Evolutionary conservation across 139 green algal species (phyloP).

Genomic region (Asterochloris erici): DNA sequence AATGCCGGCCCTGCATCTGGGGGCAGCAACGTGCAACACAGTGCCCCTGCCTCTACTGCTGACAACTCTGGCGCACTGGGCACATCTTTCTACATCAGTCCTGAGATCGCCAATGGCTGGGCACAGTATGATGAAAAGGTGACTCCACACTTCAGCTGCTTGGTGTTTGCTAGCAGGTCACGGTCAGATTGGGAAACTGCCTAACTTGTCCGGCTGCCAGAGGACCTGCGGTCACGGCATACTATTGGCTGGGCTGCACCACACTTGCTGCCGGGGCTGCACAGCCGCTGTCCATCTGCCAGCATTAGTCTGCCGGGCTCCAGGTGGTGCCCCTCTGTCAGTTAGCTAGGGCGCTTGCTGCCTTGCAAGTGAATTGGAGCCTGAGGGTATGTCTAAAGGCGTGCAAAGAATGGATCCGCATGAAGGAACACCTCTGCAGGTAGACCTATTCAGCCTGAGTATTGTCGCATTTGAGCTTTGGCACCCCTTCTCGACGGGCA

Average conservation of each 20-base stretch:
- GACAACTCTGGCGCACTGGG: slow-evolving; percentile 68
- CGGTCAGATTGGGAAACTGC: too few relatives aligned
- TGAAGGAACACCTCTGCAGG: slow-evolving; percentile 4
- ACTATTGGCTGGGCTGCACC: too few relatives aligned
- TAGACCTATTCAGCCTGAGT: slow-evolving; percentile 85
- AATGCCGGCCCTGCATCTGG: too few relatives aligned
- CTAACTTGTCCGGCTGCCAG: too few relatives aligned
- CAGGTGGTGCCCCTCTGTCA: too few relatives aligned
- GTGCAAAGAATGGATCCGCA: neutral
- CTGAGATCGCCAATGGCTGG: slow-evolving; percentile 72
- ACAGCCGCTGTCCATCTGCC: too few relatives aligned
- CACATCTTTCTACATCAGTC: slow-evolving; percentile 78
- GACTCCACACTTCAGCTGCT: neutral
- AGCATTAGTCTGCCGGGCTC: too few relatives aligned
- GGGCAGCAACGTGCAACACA: too few relatives aligned
- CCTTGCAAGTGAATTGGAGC: neutral
- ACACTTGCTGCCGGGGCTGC: too few relatives aligned
- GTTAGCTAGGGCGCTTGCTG: neutral
- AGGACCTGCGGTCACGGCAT: too few relatives aligned
- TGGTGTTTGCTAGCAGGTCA: too few relatives aligned
- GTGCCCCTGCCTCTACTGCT: too few relatives aligned
- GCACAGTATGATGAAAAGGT: slow-evolving; percentile 75
- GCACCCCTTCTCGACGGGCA: slow-evolving; percentile 84
- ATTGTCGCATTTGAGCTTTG: slow-evolving; percentile 90
- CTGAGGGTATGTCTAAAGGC: neutral